phyloP scores from a whole-genome alignment of 345 rosid species.

The Bruguiera parviflora region DNA sequence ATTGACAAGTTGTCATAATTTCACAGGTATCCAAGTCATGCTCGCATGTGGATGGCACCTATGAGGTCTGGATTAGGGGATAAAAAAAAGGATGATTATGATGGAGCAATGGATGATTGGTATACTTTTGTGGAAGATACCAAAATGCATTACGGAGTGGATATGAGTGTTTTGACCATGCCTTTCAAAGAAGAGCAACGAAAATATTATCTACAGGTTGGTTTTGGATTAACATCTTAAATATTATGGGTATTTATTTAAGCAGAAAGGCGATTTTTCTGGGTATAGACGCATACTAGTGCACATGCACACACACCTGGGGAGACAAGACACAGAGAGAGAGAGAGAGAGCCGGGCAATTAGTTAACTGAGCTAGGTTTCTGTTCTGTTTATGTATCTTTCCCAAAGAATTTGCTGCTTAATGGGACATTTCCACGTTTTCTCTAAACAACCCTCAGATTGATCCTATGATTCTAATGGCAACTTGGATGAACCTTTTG shows the following conservation, averaged over 20 bases:
- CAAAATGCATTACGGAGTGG: conserved; percentile 66
- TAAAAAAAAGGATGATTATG: conserved; percentile 58
- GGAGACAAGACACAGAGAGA: too few relatives aligned
- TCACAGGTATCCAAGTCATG: conserved; percentile 97
- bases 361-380: background rate
- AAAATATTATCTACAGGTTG: conserved; percentile 78
- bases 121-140: conserved; percentile 60
- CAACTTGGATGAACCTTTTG: background rate
- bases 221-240: conserved; percentile 15
- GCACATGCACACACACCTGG: too few relatives aligned
- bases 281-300: too few relatives aligned
- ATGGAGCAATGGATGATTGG: conserved; percentile 92
- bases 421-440: background rate
- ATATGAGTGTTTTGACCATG: conserved; percentile 65
- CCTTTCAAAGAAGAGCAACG: conserved; percentile 81
- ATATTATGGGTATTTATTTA: background rate
- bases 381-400: background rate
- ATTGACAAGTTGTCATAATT: background rate
- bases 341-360: too few relatives aligned
- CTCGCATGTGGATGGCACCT: conserved; percentile 98
- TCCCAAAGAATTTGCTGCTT: background rate
- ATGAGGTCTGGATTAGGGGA: conserved; percentile 67
- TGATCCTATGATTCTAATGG: background rate
- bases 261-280: background rate
- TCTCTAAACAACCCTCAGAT: background rate